Percentiles rank a stretch among this genome's conserved stretches.
phyloP scores from a whole-genome alignment of 2,329 filamentous ascomycete genomes.

The Pseudofabraea citricarpa region DNA sequence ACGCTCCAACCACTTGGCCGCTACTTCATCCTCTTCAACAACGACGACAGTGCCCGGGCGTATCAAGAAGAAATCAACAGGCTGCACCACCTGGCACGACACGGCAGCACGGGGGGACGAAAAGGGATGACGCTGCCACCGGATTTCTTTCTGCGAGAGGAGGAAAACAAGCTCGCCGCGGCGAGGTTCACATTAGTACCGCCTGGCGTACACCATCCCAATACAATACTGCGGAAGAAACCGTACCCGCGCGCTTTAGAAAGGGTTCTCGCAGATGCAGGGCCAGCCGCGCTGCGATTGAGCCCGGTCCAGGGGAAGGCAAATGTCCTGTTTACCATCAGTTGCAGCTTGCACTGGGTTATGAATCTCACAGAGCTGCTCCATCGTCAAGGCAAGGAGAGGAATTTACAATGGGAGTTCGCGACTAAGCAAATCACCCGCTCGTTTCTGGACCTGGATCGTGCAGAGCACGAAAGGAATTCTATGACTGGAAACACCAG shows the following conservation, averaged over 20 bases:
- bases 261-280: slow-evolving; percentile 30
- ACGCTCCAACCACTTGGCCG: slow-evolving; percentile 59
- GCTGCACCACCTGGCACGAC: slow-evolving; percentile 44
- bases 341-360: slow-evolving; percentile 12
- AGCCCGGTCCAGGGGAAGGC: slow-evolving; percentile 16
- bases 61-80: slow-evolving; percentile 53
- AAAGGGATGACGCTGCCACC: too few species aligned
- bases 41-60: slow-evolving; percentile 49
- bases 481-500: too few species aligned
- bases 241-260: slow-evolving; percentile 29
- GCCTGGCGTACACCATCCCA: slow-evolving; percentile 30
- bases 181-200: slow-evolving; percentile 46
- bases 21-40: slow-evolving; percentile 68
- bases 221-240: slow-evolving; percentile 27
- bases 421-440: slow-evolving; percentile 5
- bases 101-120: too few species aligned
- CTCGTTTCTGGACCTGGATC: not conserved
- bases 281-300: slow-evolving; percentile 16
- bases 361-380: slow-evolving; percentile 18
- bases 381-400: slow-evolving; percentile 19
- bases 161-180: slow-evolving; percentile 42
- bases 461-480: not conserved
- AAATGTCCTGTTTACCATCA: slow-evolving; percentile 23
- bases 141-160: slow-evolving; percentile 37
- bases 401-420: slow-evolving; percentile 28